Base-by-base conservation (phyloP, 495 filamentous ascomycete species). In the Neurospora pannonica region DNA sequence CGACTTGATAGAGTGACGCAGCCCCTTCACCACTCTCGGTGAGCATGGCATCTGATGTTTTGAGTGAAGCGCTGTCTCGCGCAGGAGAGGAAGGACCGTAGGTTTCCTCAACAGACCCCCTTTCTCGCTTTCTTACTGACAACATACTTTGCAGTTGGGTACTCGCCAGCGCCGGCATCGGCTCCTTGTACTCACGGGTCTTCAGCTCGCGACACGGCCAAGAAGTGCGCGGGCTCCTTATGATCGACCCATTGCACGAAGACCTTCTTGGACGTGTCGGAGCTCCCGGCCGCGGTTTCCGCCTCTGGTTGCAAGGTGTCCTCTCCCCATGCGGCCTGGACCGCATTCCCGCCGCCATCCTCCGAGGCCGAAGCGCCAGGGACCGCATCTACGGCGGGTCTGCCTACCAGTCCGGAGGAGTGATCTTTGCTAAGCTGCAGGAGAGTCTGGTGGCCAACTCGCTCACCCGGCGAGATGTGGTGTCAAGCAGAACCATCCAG, bases 11-110 rank as follows among this genome's bases (percentile, higher is more conserved):
- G 84, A 86, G 93, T 69, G 96, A 99, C 82, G 94, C 94, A 75
- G 95, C 96, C 0, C 96, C 95, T 10, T 97, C 94, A 2, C 95
- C 96, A 1, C 90, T 97, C 78, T 95, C 93, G 4, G 95, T 93
- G 11, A 93, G 95, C 71, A 97, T 97, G 91, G 90, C 92, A 2
- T 89, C 92, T 8, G 93, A 97, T 78, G 93, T 89, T 7, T 85
- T 98, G 21, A 92, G 93, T 34, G 94, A 98, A 83, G 92, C 94
- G 0, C 86, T 99, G 4, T 88, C 92, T 19, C 85, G 89, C 21
- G 92, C 93, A 1, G 94, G 91, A 71, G 96, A 98, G 81, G 84
- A 89, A 70, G 94, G 94, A 0, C 95, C 96, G 42, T 78, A 71
- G 71, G 76, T 71, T 43, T 28, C 10, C 2, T 13, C 28, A 28